Percentiles rank a stretch among this genome's conserved stretches.
Conservation (phyloP, 2,329 filamentous ascomycete genomes). For the Colletotrichum gloeosporioides region DNA sequence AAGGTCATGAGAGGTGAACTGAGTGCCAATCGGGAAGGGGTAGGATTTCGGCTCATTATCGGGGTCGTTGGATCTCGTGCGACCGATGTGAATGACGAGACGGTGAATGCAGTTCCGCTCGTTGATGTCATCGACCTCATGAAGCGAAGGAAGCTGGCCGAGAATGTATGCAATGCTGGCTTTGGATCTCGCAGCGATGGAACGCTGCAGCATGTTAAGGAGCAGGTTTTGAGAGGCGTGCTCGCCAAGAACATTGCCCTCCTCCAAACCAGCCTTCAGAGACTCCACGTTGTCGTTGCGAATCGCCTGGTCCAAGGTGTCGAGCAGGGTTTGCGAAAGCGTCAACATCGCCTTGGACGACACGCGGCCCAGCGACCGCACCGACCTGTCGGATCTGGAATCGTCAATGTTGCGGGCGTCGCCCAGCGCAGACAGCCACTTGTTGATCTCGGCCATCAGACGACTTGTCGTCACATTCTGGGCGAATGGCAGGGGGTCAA, state of each 20-base stretch:
- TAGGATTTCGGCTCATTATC: slow-evolving; percentile 57
- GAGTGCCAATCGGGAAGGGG: slow-evolving; percentile 52
- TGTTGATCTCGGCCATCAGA: slow-evolving; percentile 73
- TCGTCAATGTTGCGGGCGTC: slow-evolving; percentile 82
- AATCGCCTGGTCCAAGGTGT: slow-evolving; percentile 75
- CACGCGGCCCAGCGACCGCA: slow-evolving; percentile 77
- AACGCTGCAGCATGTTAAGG: slow-evolving; percentile 79
- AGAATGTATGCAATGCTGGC: slow-evolving; percentile 76
- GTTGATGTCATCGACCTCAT: slow-evolving; percentile 93
- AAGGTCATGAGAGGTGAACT: slow-evolving; percentile 74
- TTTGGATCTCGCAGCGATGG: slow-evolving; percentile 73
- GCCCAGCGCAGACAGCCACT: slow-evolving; percentile 84
- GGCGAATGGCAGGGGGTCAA: slow-evolving; percentile 87
- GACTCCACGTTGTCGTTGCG: slow-evolving; percentile 67
- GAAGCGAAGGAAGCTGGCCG: slow-evolving; percentile 70
- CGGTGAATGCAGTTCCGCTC: slow-evolving; percentile 92
- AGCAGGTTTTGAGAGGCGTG: slow-evolving; percentile 69
- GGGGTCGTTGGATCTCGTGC: slow-evolving; percentile 61
- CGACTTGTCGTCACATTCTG: slow-evolving; percentile 64
- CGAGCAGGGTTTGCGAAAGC: slow-evolving; percentile 71
- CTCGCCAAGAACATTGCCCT: slow-evolving; percentile 59
- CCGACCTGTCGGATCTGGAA: slow-evolving; percentile 74
- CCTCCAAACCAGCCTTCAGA: slow-evolving; percentile 62
- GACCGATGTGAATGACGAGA: slow-evolving; percentile 88
- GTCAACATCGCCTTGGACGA: slow-evolving; percentile 78